Percentiles rank a stretch among this genome's conserved stretches.
phyloP scores from a whole-genome alignment of 2,329 filamentous ascomycete species.

The Basipetospora sp. region DNA sequence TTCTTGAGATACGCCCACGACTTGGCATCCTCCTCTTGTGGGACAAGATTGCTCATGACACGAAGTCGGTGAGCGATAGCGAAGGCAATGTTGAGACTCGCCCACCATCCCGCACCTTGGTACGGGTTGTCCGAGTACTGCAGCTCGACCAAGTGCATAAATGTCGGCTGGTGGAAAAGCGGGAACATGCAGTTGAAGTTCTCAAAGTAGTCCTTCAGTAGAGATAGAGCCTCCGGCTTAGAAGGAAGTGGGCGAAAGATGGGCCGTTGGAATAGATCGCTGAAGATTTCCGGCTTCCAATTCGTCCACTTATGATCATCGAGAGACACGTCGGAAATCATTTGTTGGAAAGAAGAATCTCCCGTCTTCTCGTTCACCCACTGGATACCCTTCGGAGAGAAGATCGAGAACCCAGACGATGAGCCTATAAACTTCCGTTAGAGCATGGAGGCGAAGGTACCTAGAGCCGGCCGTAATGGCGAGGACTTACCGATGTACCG shows the following conservation, averaged over 20 bases:
- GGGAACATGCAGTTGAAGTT: slow-evolving; percentile 99
- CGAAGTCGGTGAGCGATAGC: slow-evolving; percentile 87
- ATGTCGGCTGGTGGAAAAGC: slow-evolving; percentile 90
- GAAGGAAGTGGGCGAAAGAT: slow-evolving; percentile 72
- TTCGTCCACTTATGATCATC: slow-evolving; percentile 93
- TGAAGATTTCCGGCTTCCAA: slow-evolving; percentile 96
- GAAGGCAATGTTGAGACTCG: slow-evolving; percentile 80
- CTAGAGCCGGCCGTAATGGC: neutral
- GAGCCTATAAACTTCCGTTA: slow-evolving; percentile 47
- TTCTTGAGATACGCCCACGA: slow-evolving; percentile 96
- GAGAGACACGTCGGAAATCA: slow-evolving; percentile 82
- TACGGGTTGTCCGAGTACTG: slow-evolving; percentile 90
- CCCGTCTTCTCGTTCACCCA: slow-evolving; percentile 98
- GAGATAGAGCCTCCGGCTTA: slow-evolving; percentile 72
- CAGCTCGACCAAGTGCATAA: slow-evolving; percentile 90
- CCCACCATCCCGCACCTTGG: slow-evolving; percentile 95
- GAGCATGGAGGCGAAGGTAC: no score
- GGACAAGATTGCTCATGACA: slow-evolving; percentile 87
- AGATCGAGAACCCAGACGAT: slow-evolving; percentile 95
- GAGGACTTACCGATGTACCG: slow-evolving; percentile 70
- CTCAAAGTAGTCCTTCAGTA: slow-evolving; percentile 88
- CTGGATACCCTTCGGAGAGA: slow-evolving; percentile 92
- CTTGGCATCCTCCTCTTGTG: slow-evolving; percentile 81
- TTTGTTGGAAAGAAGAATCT: slow-evolving; percentile 84
- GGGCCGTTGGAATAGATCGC: slow-evolving; percentile 74